These are phyloP conservation scores for Globisporangium cylindrosporum DNA, from an alignment of 352 stramenopile genomes.

Conservation along the genomic window DNA sequence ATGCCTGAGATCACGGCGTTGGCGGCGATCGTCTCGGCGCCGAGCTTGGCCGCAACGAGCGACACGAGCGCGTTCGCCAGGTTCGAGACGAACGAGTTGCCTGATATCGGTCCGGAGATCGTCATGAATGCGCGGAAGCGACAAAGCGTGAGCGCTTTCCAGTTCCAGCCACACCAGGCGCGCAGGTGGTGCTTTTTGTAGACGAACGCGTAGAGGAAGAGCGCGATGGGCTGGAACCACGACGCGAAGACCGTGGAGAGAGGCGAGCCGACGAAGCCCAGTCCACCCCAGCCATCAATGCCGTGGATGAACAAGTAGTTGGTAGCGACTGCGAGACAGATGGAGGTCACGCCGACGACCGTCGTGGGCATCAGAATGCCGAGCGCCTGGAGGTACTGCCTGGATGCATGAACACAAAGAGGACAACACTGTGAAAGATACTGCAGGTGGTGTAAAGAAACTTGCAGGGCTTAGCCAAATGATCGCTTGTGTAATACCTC, in stretches of 20 bases:
- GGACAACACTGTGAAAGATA: too few species aligned
- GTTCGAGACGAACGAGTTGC: constrained; percentile 77
- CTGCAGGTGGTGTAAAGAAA: too few species aligned
- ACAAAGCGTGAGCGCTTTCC: constrained; percentile 35
- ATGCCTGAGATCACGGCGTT: constrained; percentile 72
- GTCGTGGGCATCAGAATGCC: constrained; percentile 64
- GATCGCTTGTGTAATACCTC: constrained; percentile 24
- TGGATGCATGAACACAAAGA: constrained; percentile 9
- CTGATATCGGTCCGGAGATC: constrained; percentile 60
- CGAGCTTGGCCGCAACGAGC: constrained; percentile 62
- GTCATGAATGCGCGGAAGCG: constrained; percentile 42
- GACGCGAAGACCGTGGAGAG: constrained; percentile 72
- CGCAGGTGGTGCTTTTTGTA: constrained; percentile 55
- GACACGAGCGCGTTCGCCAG: constrained; percentile 64
- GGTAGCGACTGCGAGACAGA: constrained; percentile 45
- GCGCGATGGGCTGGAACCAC: constrained; percentile 68
- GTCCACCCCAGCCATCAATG: constrained; percentile 37
- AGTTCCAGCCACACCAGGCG: constrained; percentile 63
- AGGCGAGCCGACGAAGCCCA: constrained; percentile 81
- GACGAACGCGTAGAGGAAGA: constrained; percentile 57
- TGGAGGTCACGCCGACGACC: constrained; percentile 56
- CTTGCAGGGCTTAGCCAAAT: background rate
- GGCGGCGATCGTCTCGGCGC: constrained; percentile 51
- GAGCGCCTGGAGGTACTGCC: constrained; percentile 72
- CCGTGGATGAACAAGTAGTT: constrained; percentile 82